Evolutionary conservation across 2,329 filamentous ascomycete species (phyloP).

Genomic region (Calonectria henricotiae): DNA sequence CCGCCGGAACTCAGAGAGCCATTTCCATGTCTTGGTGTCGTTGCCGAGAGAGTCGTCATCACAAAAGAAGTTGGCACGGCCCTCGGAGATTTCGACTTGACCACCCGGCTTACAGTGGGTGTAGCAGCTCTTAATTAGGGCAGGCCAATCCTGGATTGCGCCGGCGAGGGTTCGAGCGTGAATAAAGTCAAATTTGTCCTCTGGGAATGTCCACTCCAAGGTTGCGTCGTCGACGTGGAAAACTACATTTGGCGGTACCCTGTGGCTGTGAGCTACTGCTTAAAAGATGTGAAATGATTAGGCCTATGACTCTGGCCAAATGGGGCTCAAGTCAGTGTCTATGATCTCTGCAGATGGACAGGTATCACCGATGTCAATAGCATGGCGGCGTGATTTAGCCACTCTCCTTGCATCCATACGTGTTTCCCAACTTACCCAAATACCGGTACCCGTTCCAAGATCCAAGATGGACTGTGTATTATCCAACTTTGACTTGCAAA

Average conservation of each 20-base stretch:
- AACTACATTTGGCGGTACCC: constrained; percentile 49
- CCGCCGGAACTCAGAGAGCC: constrained; percentile 47
- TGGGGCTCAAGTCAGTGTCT: constrained; percentile 51
- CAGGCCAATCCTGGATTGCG: constrained; percentile 52
- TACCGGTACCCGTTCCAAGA: constrained; percentile 49
- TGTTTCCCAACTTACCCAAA: constrained; percentile 35
- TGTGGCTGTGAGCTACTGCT: constrained; percentile 5
- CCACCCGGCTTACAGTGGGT: constrained; percentile 41
- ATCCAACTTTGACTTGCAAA: constrained; percentile 53
- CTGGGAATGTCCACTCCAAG: constrained; percentile 47
- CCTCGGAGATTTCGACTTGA: constrained; percentile 43
- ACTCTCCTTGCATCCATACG: background rate
- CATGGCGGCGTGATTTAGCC: constrained; percentile 50
- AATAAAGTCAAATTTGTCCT: constrained; percentile 52
- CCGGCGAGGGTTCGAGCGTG: constrained; percentile 53
- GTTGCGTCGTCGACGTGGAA: constrained; percentile 53
- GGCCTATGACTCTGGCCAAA: constrained; percentile 46
- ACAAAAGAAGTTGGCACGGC: constrained; percentile 47
- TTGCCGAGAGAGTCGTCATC: constrained; percentile 48
- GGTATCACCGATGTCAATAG: constrained; percentile 62
- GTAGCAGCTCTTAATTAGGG: constrained; percentile 44
- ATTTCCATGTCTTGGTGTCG: constrained; percentile 43
- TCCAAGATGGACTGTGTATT: constrained; percentile 47
- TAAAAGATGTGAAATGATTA: background rate
- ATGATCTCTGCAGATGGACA: constrained; percentile 48